Base-by-base conservation (phyloP, 371 early-diverging fungal species). In the Mucor saturninus region DNA sequence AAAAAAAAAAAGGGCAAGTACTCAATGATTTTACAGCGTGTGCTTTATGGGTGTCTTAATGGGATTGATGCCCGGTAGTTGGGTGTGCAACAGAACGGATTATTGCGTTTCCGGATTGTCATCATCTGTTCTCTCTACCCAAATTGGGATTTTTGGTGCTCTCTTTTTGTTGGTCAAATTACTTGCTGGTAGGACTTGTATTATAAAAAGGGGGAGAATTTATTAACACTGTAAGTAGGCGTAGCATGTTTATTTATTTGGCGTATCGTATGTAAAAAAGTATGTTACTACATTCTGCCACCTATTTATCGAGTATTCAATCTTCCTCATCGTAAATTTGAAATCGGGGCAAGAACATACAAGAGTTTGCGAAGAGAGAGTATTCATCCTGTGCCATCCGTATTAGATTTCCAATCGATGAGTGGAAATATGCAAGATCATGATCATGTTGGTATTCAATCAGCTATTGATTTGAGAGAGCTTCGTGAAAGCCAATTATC, bases 1-100 rank as follows among this genome's bases (percentile, higher is more conserved):
- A 14, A 28, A 31, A 26, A 31, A 26, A 2, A 6, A 8, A 1
- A 39, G 13, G 26, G 3, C 8, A 2, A 13, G 2, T 37, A 15
- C 9, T 49, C 7, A 38, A 14, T 29, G 15, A 52, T n/a, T 14
- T 48, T 4, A 11, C 55, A 83, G 82, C 62, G 88, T 91, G 32
- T 87, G 89, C n/a, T 89, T 89, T 65, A 84, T 85, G 74, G 90
- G 87, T 31, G 89, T 85, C 0, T 65, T 89, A 21, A 83, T 87
- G 58, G 93, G 93, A 5, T 55, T 90, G 9, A 72, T 88, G 54
- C 81, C 87, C 26, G 91, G 89, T 38, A 81, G 83, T 54, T 88
- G 87, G 88, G 28, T 75, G 6, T 79, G 78, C 58, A 67, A 76
- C 10, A 72, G 71, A 3, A 70, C 78, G 13, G 72, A 81, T 0